Conservation (phyloP, 306 rosid species). For the Cicer pinnatifidum region DNA sequence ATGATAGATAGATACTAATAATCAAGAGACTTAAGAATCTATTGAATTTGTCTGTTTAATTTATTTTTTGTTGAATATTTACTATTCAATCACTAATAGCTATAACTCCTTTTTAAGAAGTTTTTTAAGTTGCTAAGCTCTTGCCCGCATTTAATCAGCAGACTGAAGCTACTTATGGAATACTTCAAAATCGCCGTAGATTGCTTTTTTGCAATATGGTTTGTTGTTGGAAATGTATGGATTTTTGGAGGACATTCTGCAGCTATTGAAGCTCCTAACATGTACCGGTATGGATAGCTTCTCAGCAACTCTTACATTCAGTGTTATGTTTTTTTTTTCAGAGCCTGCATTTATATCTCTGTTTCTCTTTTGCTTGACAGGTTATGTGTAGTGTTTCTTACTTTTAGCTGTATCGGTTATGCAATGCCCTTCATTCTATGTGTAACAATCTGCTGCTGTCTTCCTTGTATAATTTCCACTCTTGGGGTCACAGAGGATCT, state of each 20-base stretch:
- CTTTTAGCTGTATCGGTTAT: conserved; percentile 76
- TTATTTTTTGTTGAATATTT: background rate
- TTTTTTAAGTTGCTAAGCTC: conserved; percentile 27
- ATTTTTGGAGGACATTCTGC: conserved; percentile 80
- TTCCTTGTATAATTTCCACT: conserved; percentile 82
- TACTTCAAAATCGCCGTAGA: conserved; percentile 74
- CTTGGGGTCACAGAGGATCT: conserved; percentile 77
- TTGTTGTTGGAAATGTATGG: conserved; percentile 83
- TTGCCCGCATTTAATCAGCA: conserved; percentile 43
- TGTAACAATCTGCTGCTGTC: conserved; percentile 85
- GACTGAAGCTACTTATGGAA: conserved; percentile 65
- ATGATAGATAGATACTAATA: background rate
- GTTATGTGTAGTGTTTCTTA: conserved; percentile 84
- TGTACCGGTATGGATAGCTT: conserved; percentile 66
- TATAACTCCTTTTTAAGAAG: background rate
- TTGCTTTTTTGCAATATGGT: conserved; percentile 89
- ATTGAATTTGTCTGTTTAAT: background rate
- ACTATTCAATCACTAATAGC: background rate
- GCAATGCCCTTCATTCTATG: conserved; percentile 92
- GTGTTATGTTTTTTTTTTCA: background rate
- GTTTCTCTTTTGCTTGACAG: conserved; percentile 56
- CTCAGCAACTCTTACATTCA: conserved; percentile 6
- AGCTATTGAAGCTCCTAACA: conserved; percentile 69
- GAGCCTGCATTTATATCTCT: conserved; percentile 20
- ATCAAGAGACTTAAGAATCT: background rate